Evolutionary conservation across 345 rosid genomes (phyloP).

Genomic region (Brassica nigra): DNA sequence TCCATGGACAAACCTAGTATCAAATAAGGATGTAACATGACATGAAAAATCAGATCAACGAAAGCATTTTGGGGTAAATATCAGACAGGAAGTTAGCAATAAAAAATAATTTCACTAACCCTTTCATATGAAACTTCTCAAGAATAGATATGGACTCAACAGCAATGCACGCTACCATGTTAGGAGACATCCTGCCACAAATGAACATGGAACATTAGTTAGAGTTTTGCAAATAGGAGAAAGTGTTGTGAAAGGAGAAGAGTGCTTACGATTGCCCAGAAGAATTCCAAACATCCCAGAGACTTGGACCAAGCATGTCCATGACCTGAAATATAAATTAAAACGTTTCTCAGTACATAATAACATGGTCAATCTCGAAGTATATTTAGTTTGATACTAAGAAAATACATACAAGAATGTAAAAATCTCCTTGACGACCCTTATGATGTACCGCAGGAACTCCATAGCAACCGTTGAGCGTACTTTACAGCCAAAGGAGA

Average conservation of each 20-base stretch:
- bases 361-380: conserved; percentile 14
- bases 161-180: conserved; percentile 93
- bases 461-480: conserved; percentile 77
- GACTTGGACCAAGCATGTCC: conserved; percentile 99
- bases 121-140: conserved; percentile 83
- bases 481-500: conserved; percentile 40
- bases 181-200: conserved; percentile 71
- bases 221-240: neutral
- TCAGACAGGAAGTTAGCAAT: neutral
- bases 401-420: conserved; percentile 64
- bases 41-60: conserved; percentile 11
- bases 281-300: conserved; percentile 99
- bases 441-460: conserved; percentile 82
- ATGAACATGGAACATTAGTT: conserved; percentile 6
- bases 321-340: conserved; percentile 61
- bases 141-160: conserved; percentile 93
- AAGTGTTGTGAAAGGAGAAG: conserved; percentile 4
- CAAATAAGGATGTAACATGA: neutral
- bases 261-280: conserved; percentile 69
- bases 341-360: conserved; percentile 27
- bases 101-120: conserved; percentile 46
- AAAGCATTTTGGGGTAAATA: neutral
- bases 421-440: conserved; percentile 96
- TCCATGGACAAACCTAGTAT: conserved; percentile 79
- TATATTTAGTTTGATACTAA: neutral